Conservation (phyloP, 2,329 filamentous ascomycete species). For the Aspergillus cejpii region DNA sequence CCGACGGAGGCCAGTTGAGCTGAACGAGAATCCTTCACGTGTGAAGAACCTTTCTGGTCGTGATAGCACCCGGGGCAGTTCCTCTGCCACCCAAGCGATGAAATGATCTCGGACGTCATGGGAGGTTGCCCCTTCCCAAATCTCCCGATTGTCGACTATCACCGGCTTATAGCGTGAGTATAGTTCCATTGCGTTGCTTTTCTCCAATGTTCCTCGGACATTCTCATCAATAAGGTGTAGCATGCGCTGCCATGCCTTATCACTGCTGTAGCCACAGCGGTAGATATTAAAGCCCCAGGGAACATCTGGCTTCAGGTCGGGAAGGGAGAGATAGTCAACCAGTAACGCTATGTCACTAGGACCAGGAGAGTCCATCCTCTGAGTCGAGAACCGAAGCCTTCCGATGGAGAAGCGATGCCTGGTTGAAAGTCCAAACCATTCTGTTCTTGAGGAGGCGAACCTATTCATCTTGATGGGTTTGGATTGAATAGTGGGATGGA, state of each 20-base stretch:
- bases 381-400: not conserved
- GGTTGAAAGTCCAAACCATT: not conserved
- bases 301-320: not conserved
- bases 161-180: not conserved
- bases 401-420: not conserved
- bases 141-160: not conserved
- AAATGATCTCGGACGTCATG: not conserved
- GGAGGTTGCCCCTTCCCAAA: not conserved
- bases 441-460: not conserved
- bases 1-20: not conserved
- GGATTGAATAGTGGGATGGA: not conserved
- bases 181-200: not conserved
- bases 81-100: not conserved
- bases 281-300: slow-evolving; percentile 15
- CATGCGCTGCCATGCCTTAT: slow-evolving; percentile 13
- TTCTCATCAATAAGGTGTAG: slow-evolving; percentile 7
- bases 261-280: slow-evolving; percentile 13
- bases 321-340: not conserved
- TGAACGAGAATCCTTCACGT: not conserved
- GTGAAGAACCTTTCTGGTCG: not conserved
- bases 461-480: not conserved
- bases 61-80: not conserved
- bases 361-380: not conserved
- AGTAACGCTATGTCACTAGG: not conserved
- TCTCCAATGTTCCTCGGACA: not conserved